Evolutionary conservation across 495 filamentous ascomycete genomes (phyloP), one percentile per base, ranked within the genome.

Genomic region (Aspergillus diversus): DNA sequence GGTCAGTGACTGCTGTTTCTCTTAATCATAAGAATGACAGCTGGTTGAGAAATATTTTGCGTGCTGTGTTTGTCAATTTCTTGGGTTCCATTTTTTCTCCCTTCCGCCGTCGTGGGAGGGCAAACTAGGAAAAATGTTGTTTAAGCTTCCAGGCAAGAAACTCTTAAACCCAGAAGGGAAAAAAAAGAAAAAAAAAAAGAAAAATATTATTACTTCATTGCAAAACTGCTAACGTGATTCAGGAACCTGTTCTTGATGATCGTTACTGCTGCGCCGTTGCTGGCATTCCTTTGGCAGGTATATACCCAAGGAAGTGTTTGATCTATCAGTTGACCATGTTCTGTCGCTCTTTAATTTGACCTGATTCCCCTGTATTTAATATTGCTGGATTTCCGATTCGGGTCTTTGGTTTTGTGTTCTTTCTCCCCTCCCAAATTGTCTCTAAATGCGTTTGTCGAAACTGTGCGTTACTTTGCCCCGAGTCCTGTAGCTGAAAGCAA

Each of bases 1-100:
- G 73, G 72, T 80, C 79, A 73, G 75, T 80, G 55, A 72, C 72
- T 59, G 76, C 77, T 70, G 73, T 80, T 70, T 77, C 79, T 69
- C 61, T 78, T 65, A 77, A 77, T 70, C 70, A 69, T 65, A 68
- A 73, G 69, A 61, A 68, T 57, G 75, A 77, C 66, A 76, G 71
- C 69, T 81, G 79, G 79, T 71, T 81, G 71, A 78, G 74, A 67
- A 73, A 69, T 57, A 70, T 81, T 61, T 66, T 79, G 65, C 77
- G 77, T 60, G 71, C 75, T 39, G 72, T 81, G 47, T 81, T 79
- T 69, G 70, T 68, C 35, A 71, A 69, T 59, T 75, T 81, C 67
- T 74, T 80, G 65, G 77, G 77, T 11, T 66, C 71, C 42, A 66
- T 81, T 21, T 79, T 80, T 63, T 65, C 74, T 11, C 75, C 75